Base-by-base conservation (phyloP, 352 stramenopile genomes). In the Pythium vanterpoolii region DNA sequence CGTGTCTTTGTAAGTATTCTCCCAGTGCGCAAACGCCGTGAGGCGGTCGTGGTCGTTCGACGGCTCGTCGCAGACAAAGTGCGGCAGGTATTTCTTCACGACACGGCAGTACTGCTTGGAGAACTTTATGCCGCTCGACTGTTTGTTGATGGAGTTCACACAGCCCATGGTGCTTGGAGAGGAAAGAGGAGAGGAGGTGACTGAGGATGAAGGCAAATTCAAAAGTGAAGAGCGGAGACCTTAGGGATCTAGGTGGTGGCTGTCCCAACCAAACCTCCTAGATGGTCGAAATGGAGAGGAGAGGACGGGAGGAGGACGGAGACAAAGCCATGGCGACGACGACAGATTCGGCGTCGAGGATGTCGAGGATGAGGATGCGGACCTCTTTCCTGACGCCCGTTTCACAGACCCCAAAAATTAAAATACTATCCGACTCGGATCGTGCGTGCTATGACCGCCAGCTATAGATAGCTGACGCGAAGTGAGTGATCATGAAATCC, bases 21-120 rank as follows among this genome's bases (percentile, higher is more conserved):
- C 79, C 79, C 79, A 89, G 64, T 89, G 74, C 21, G 64, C 51
- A 36, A 89, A 89, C 18, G 79, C 79, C 31, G 68, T 57, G 48
- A 86, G 40, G 1, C 76, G 70, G 45, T 89, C 79, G 0, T 76
- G 54, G 24, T 81, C 64, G 48, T 76, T 79, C 10, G 74, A 83
- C 13, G 71, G 71, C 50, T 82, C 74, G 10, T 77, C 72, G 31
- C 71, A 80, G 21, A 50, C 56, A 42, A 89, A 89, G 71, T 89
- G 66, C 5, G 74, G 76, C 45, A 89, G 59, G 56, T 84, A 87
- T 7, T 70, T 69, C 44, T 86, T 70, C 60, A 87, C 74, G 58
- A 89, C 83, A 39, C 74, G 73, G 28, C 73, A 83, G 54, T 86
- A 89, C 39, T 86, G 74, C 56, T 80, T 86, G 24, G 76, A 83